A percentile compares a stretch with the other conserved stretches of the same genome.
phyloP scores from a whole-genome alignment of 1,284 basidiomycete genomes.

The Boletus coffeatus region DNA sequence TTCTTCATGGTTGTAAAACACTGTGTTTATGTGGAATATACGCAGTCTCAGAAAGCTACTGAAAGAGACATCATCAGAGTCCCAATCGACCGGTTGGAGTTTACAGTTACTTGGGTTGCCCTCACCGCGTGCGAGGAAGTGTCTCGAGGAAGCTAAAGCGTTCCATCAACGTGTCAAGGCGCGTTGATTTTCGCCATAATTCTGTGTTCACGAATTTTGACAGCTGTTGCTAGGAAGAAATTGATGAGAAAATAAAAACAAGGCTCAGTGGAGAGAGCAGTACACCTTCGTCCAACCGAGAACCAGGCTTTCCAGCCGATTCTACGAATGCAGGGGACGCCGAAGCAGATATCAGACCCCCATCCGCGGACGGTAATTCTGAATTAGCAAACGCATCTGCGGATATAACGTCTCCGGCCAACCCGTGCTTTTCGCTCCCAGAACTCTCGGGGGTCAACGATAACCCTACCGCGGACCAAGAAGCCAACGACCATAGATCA shows the following conservation, averaged over 20 bases:
- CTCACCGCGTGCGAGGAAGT: conserved; percentile 3
- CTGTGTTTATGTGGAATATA: background rate
- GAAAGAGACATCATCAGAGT: background rate
- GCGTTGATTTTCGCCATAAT: background rate
- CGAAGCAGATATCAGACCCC: background rate
- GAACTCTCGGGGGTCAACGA: background rate
- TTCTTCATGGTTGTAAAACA: background rate
- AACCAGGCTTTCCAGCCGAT: background rate
- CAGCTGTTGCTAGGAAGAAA: conserved; percentile 5
- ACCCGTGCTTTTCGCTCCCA: background rate
- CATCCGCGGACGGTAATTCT: background rate
- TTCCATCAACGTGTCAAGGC: conserved; percentile 10
- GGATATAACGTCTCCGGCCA: background rate
- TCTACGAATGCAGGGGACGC: background rate
- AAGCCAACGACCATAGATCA: background rate
- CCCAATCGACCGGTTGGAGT: background rate
- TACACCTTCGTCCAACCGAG: background rate
- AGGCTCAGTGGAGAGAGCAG: background rate
- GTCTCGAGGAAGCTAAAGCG: conserved; percentile 5
- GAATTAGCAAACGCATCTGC: background rate
- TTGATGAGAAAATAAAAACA: conserved; percentile 3
- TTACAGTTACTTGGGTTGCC: conserved; percentile 2
- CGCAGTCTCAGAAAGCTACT: conserved; percentile 12
- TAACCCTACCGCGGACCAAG: background rate
- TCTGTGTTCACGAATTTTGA: background rate